These are phyloP conservation scores for Calonectria pauciramosa DNA, from an alignment of 2,329 filamentous ascomycete species.

Conservation along the genomic window DNA sequence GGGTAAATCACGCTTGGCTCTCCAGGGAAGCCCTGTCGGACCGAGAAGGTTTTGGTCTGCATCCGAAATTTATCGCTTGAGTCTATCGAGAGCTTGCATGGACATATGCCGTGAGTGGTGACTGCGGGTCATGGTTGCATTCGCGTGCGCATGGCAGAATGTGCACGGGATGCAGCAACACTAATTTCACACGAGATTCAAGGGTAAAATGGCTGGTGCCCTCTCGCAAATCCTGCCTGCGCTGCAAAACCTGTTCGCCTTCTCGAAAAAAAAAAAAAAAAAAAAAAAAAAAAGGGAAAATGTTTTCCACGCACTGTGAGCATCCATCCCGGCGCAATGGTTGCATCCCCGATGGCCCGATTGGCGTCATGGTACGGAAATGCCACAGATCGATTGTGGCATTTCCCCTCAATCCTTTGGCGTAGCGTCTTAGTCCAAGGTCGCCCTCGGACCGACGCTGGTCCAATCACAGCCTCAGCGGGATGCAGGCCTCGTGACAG, in stretches of 20 bases:
- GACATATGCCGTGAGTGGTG: neutral
- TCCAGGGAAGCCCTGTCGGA: neutral
- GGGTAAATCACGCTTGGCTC: neutral
- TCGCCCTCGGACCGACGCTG: constrained; percentile 33
- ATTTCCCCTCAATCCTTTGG: constrained; percentile 6
- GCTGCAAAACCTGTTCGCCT: neutral
- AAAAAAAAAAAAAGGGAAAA: no score
- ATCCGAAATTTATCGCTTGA: neutral
- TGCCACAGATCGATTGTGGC: neutral
- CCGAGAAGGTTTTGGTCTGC: neutral
- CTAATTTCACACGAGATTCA: neutral
- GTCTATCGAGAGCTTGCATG: neutral
- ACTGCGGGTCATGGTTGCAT: neutral
- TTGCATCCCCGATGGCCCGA: neutral
- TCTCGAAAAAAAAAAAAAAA: no score
- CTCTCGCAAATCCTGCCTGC: neutral
- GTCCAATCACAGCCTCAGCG: constrained; percentile 10
- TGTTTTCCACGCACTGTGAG: neutral
- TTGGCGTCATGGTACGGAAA: neutral
- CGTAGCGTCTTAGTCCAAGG: neutral
- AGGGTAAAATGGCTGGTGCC: neutral
- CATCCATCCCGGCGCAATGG: neutral
- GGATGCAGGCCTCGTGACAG: neutral
- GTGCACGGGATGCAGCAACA: neutral
- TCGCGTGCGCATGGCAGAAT: neutral